Percentiles rank a stretch among this genome's conserved stretches.
phyloP scores from a whole-genome alignment of 2,329 filamentous ascomycete genomes.

The Seiridium cupressi region DNA sequence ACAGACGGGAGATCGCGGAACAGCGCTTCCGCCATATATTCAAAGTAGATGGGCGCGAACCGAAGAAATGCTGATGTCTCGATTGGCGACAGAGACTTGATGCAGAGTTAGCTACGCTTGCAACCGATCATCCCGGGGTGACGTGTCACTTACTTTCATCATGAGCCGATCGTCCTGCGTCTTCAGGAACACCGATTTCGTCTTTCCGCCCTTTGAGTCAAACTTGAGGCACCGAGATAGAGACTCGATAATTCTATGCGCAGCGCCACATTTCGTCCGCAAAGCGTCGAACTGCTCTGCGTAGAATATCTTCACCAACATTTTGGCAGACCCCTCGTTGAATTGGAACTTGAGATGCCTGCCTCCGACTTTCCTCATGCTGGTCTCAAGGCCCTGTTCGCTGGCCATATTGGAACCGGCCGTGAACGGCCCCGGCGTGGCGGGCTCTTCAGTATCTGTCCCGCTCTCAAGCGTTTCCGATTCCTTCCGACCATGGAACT shows the following conservation, averaged over 20 bases:
- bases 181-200: conserved; percentile 95
- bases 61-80: conserved; percentile 92
- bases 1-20: conserved; percentile 95
- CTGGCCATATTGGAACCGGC: conserved; percentile 24
- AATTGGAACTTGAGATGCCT: conserved; percentile 97
- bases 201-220: conserved; percentile 97
- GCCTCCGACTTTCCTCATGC: conserved; percentile 78
- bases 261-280: conserved; percentile 86
- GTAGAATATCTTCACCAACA: conserved; percentile 98
- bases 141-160: conserved; percentile 57
- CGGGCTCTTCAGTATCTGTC: conserved; percentile 26
- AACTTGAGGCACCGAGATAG: conserved; percentile 94
- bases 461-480: conserved; percentile 17
- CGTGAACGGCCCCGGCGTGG: conserved; percentile 25
- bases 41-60: conserved; percentile 96
- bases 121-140: conserved; percentile 25
- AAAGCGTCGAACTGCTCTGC: conserved; percentile 97
- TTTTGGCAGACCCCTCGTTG: conserved; percentile 86
- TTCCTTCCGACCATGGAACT: conserved; percentile 27
- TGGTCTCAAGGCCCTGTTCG: conserved; percentile 79
- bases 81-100: conserved; percentile 78
- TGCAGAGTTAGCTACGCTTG: conserved; percentile 6
- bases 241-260: conserved; percentile 92
- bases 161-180: conserved; percentile 93
- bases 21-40: conserved; percentile 92